Base-by-base conservation (phyloP, 164 flowering plant genomes). In the Sedum album region DNA sequence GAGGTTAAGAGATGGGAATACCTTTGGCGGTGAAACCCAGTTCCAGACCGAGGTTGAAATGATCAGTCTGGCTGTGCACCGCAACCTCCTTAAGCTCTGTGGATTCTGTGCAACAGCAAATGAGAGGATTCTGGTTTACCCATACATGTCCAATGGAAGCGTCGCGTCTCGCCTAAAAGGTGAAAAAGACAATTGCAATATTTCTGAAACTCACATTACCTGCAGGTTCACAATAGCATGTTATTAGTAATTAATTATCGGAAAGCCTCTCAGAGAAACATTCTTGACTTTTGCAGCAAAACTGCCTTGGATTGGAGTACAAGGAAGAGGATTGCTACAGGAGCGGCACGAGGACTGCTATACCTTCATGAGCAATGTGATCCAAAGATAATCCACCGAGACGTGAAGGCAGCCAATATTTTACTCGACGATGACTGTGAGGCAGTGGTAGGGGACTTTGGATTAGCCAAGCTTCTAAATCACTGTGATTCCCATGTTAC, bases 11-110 rank as follows among this genome's bases (percentile, higher is more conserved):
- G 91, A 89, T 77, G 87, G 87, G 18, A 87, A 81, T 78, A 84
- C 86, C 38, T 41, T 31, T 53, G 91, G 94, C 21, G 92, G 91
- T 61, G 95, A 84, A 74, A 83, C 79, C 13, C 95, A 89, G 71
- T 89, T 89, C 74, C 88, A 89, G 75, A 89, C 95, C 28, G 95
- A 89, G 79, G 87, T 89, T 17, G 90, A 89, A 49, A 49, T 49
- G 55, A 49, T 49, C 55, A 49, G 55, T n/a, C 55, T 49, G 5
- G 55, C 55, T 25, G 55, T 49, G 25, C 55, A 49, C 25, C 55
- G 55, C 55, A 49, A 49, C 25, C 55, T 49, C 25, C 55, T 49
- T 5, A 49, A 49, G 10, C 55, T 49, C 55, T 49, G n/a, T n/a
- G 55, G 55, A 49, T 49, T 49, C 55, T 49, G 55, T 10, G 55